These are phyloP conservation scores for Durusdinium trenchii DNA, from an alignment of 73 alveolate genomes.

Conservation along the genomic window DNA sequence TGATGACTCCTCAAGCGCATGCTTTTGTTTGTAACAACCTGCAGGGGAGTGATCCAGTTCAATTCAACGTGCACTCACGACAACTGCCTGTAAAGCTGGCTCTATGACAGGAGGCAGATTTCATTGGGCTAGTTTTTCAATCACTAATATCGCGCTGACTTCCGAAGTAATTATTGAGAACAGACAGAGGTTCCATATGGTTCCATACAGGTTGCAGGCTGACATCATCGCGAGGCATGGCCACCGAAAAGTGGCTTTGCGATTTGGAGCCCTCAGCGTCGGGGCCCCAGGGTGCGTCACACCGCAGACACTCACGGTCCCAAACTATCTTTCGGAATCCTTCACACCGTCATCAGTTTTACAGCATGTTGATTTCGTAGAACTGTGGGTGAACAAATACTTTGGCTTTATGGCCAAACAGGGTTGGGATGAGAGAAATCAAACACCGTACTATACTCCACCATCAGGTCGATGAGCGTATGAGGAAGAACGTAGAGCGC, in stretches of 20 bases:
- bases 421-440: neutral
- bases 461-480: too few species aligned
- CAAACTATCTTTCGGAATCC: neutral
- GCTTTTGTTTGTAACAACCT: too few species aligned
- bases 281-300: neutral
- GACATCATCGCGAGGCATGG: conserved; percentile 9
- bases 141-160: neutral
- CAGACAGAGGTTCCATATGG: neutral
- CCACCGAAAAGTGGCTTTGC: conserved; percentile 47
- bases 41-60: neutral
- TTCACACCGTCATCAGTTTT: neutral
- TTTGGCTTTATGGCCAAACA: neutral
- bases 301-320: neutral
- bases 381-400: neutral
- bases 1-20: too few species aligned
- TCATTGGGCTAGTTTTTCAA: neutral
- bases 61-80: neutral
- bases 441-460: neutral
- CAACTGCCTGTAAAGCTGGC: neutral
- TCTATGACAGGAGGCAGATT: neutral
- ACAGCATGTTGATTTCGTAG: too few species aligned
- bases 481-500: too few species aligned
- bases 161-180: neutral
- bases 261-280: conserved; percentile 35
- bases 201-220: too few species aligned